Conservation (phyloP, 805 yeast species). For the Pichia nanzhaoensis region DNA sequence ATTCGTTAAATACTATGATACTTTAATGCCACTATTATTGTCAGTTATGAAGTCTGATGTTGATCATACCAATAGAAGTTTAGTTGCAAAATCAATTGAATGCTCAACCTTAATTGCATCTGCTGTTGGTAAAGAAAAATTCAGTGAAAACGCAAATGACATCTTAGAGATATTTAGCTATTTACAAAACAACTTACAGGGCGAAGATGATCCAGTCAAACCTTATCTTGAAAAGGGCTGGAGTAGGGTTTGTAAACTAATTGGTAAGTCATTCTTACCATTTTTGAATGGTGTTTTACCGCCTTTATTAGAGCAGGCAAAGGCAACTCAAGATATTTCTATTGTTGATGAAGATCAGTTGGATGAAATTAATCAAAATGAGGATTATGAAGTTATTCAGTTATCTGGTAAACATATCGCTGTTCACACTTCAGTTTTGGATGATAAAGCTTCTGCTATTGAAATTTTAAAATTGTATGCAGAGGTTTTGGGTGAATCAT, state of each 20-base stretch:
- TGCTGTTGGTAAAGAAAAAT: slow-evolving; percentile 92
- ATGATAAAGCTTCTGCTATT: slow-evolving; percentile 89
- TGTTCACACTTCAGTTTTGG: slow-evolving; percentile 88
- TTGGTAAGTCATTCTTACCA: slow-evolving; percentile 82
- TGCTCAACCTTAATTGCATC: slow-evolving; percentile 90
- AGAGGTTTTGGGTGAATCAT: slow-evolving; percentile 70
- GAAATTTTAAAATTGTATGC: slow-evolving; percentile 83
- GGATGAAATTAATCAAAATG: slow-evolving; percentile 73
- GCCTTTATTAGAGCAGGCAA: slow-evolving; percentile 79
- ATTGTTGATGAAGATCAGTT: slow-evolving; percentile 84
- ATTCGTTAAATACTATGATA: slow-evolving; percentile 87
- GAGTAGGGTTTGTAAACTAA: slow-evolving; percentile 85
- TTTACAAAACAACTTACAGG: slow-evolving; percentile 50
- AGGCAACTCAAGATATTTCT: slow-evolving; percentile 82
- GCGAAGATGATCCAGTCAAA: slow-evolving; percentile 83
- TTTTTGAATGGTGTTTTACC: slow-evolving; percentile 81
- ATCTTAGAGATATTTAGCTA: slow-evolving; percentile 63
- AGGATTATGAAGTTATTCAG: slow-evolving; percentile 93
- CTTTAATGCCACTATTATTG: slow-evolving; percentile 83
- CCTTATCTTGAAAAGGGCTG: slow-evolving; percentile 90
- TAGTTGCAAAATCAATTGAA: slow-evolving; percentile 92
- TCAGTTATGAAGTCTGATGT: slow-evolving; percentile 73
- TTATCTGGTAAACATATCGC: slow-evolving; percentile 90
- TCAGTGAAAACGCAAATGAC: slow-evolving; percentile 66
- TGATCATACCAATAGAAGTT: slow-evolving; percentile 67